A percentile compares a stretch with the other conserved stretches of the same genome.
phyloP scores from a whole-genome alignment of 2,329 filamentous ascomycete species.

The Exophiala mesophila region DNA sequence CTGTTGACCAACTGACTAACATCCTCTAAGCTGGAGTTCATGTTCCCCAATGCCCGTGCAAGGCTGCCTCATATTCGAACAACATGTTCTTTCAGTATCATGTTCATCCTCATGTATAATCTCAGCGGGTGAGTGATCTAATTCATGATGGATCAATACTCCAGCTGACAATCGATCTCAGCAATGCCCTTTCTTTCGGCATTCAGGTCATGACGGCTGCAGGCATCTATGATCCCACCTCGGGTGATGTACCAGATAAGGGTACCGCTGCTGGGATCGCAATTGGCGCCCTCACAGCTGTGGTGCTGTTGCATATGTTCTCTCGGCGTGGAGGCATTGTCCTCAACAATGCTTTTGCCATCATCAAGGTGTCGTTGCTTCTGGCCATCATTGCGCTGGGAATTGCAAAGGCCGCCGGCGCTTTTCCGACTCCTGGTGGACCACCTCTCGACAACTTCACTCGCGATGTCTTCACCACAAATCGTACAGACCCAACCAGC shows the following conservation, averaged over 20 bases:
- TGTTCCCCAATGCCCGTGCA: slow-evolving; percentile 26
- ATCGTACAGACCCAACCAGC: slow-evolving; percentile 22
- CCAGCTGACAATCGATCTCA: slow-evolving; percentile 1
- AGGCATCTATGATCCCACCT: slow-evolving; percentile 27
- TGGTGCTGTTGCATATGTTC: slow-evolving; percentile 46
- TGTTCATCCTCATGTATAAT: slow-evolving; percentile 27
- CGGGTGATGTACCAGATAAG: slow-evolving; percentile 5
- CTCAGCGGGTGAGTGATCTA: slow-evolving; percentile 5
- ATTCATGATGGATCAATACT: slow-evolving; percentile 2
- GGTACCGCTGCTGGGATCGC: slow-evolving; percentile 45
- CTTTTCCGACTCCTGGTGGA: slow-evolving; percentile 24
- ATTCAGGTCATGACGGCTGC: slow-evolving; percentile 35
- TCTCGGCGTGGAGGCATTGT: slow-evolving; percentile 49
- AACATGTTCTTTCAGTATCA: slow-evolving; percentile 26
- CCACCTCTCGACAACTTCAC: slow-evolving; percentile 29
- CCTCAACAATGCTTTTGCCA: slow-evolving; percentile 49
- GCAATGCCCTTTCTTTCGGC: slow-evolving; percentile 45
- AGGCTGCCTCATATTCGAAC: slow-evolving; percentile 16
- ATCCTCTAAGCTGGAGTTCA: slow-evolving; percentile 16
- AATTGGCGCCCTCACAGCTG: slow-evolving; percentile 39
- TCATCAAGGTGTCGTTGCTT: slow-evolving; percentile 47
- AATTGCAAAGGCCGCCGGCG: slow-evolving; percentile 28
- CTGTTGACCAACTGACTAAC: not conserved
- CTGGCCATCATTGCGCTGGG: slow-evolving; percentile 42
- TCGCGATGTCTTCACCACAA: slow-evolving; percentile 23